These are phyloP conservation scores for Durio zibethinus DNA, from an alignment of 345 rosid genomes.

Conservation along the genomic window DNA sequence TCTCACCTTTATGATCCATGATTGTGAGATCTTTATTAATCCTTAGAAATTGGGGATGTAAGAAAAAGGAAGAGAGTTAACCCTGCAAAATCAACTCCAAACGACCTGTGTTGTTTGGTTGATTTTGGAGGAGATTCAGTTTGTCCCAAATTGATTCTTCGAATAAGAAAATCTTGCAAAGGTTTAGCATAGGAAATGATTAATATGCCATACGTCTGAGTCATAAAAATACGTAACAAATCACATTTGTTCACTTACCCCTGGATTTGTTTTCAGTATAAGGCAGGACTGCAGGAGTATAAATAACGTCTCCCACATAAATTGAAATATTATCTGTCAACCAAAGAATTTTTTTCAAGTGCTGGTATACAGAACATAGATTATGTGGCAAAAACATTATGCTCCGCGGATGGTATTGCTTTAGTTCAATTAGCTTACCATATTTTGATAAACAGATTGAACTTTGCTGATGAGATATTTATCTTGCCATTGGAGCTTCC, in stretches of 20 bases:
- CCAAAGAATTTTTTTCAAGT: background rate
- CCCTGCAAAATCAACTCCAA: background rate
- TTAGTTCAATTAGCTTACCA: background rate
- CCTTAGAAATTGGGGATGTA: background rate
- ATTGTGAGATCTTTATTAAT: background rate
- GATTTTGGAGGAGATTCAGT: background rate
- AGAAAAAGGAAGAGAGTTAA: no score
- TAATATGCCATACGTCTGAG: background rate
- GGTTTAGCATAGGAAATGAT: background rate
- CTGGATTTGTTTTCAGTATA: background rate
- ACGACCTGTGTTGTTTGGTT: background rate
- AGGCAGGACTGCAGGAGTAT: background rate
- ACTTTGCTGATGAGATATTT: background rate
- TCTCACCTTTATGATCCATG: background rate
- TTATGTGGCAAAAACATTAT: background rate
- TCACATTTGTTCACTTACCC: background rate
- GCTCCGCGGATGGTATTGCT: background rate
- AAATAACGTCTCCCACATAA: no score
- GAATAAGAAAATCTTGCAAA: background rate
- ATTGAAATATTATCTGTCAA: background rate
- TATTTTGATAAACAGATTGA: background rate
- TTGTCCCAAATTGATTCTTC: background rate
- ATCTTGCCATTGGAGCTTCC: conserved; percentile 55
- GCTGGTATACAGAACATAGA: background rate
- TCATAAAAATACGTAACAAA: background rate